A percentile compares a stretch with the other conserved stretches of the same genome.
Evolutionary conservation across 176 grass and related monocot genomes (phyloP).

Genomic region (Rhynchospora pubera): DNA sequence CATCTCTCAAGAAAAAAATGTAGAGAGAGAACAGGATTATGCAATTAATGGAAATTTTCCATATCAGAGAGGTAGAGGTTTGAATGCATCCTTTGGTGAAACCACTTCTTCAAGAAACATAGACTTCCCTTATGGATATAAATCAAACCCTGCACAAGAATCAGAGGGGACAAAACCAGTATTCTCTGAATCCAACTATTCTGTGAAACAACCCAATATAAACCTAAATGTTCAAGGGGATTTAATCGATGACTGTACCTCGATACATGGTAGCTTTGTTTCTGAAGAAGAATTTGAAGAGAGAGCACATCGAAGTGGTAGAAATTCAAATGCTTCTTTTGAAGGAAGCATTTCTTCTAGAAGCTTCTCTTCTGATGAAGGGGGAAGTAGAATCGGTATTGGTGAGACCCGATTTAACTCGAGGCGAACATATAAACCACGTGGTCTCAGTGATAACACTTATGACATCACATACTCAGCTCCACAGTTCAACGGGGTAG

Average conservation of each 20-base stretch:
- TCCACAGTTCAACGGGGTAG: background rate
- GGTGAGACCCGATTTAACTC: constrained; percentile 6
- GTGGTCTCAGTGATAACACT: background rate
- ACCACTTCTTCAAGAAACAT: background rate
- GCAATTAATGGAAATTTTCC: background rate
- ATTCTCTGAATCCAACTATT: background rate
- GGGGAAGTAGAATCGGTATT: background rate
- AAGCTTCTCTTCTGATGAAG: constrained; percentile 28
- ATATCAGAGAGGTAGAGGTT: background rate
- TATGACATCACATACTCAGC: background rate
- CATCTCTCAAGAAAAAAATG: background rate
- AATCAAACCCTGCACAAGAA: background rate
- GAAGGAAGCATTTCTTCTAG: constrained; percentile 28
- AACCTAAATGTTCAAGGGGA: background rate
- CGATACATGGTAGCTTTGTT: background rate
- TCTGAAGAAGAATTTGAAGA: constrained; percentile 22
- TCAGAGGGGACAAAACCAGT: background rate
- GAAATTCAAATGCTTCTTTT: constrained; percentile 26
- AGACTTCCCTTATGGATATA: background rate
- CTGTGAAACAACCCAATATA: background rate
- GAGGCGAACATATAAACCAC: background rate
- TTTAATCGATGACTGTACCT: background rate
- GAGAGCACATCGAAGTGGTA: constrained; percentile 17
- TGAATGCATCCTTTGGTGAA: background rate
- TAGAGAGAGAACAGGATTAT: background rate